Evolutionary conservation across 1,139 yeast genomes (phyloP), one percentile per base, ranked within the genome.

Genomic region (Candida glucosophila): DNA sequence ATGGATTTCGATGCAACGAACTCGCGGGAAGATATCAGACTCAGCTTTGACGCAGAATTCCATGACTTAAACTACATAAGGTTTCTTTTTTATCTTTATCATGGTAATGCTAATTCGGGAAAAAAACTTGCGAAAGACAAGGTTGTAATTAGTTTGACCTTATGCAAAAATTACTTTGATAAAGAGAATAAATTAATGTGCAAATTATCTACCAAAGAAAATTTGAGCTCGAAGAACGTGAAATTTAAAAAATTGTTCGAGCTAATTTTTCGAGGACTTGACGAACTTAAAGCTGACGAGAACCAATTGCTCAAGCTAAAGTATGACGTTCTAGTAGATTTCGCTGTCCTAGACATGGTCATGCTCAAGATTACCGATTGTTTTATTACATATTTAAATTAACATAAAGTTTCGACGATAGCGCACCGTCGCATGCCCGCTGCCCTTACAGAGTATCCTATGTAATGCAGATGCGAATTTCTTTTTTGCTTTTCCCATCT

Each of bases 211-310:
- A 43, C 62, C 43, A 50, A 51, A 25, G 62, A 61, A 25, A 62
- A 59, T 35, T 43, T 59, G 29, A 57, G 53, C 30, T 42, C 52
- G n/a, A 56, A 52, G 36, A 60, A 60, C 34, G 33, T 58, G 28
- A 60, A 59, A 39, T 58, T 56, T 32, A 62, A 60, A 33, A 48
- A 47, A 27, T 43, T 64, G 21, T 62, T 64, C 38, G 71, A 64
- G 33, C 32, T 49, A 30, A 58, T 64, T 2, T 61, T 58, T 39
- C 53, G 52, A 27, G 44, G 52, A 6, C 46, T 61, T 12, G 49
- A 43, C 29, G 62, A 54, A 11, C 35, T 53, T 22, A 49, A 52
- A 23, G 23, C 31, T 7, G 22, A 32, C n/a, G 32, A 35, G 24
- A 27, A 30, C 28, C 20, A 26, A 2, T 30, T 31, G 14, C 32